Conservation (phyloP, 2,329 filamentous ascomycete species). For the Sporothrix phasma region DNA sequence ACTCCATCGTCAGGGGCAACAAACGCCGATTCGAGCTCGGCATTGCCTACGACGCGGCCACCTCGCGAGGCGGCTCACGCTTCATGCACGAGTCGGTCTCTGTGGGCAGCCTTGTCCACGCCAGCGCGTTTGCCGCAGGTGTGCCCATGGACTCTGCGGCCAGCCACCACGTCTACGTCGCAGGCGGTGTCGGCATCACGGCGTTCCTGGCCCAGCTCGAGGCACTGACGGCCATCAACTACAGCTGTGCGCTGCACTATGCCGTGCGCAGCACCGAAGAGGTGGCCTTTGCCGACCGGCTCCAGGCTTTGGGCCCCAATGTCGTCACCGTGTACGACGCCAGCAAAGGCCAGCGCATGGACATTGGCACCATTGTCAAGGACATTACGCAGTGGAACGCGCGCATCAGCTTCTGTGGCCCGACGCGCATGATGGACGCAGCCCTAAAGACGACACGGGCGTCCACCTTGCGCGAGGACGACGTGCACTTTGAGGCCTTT, state of each 20-base stretch:
- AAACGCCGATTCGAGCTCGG: conserved; percentile 45
- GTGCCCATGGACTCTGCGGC: conserved; percentile 37
- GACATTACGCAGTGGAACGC: conserved; percentile 42
- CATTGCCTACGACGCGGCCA: conserved; percentile 35
- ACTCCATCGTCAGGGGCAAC: conserved; percentile 48
- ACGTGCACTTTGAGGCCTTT: conserved; percentile 54
- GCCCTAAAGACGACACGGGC: conserved; percentile 32
- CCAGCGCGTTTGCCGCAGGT: conserved; percentile 40
- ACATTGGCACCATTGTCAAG: conserved; percentile 38
- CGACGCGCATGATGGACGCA: conserved; percentile 45
- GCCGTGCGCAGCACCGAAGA: conserved; percentile 44
- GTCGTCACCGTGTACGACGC: conserved; percentile 43
- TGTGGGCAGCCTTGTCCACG: conserved; percentile 40
- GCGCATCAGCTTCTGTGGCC: conserved; percentile 53
- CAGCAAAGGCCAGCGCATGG: conserved; percentile 40
- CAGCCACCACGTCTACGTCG: conserved; percentile 52
- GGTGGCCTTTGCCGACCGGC: conserved; percentile 42
- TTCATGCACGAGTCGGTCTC: conserved; percentile 43
- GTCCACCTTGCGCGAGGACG: conserved; percentile 35
- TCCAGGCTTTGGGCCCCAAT: conserved; percentile 29
- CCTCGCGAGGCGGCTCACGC: conserved; percentile 49
- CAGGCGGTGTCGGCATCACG: conserved; percentile 56
- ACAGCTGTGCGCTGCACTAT: conserved; percentile 46
- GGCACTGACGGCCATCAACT: conserved; percentile 34
- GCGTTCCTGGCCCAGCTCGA: conserved; percentile 47